These are phyloP conservation scores for Globisporangium splendens DNA, from an alignment of 352 stramenopile genomes.

Conservation along the genomic window DNA sequence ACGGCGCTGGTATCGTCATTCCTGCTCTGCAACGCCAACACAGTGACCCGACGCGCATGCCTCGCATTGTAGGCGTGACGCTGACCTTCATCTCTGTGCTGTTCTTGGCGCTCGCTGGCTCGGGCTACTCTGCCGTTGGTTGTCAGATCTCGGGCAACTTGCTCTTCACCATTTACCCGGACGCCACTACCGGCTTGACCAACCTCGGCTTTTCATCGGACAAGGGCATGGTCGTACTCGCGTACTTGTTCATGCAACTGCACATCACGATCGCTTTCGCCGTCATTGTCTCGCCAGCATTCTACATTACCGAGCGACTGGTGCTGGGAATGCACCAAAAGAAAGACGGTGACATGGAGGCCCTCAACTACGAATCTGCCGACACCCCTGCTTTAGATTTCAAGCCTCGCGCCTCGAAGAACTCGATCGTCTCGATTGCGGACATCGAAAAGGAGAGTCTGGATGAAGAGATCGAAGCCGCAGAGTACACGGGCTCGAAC, in stretches of 20 bases:
- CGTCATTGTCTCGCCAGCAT: constrained; percentile 31
- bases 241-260: constrained; percentile 1
- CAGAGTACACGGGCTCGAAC: constrained; percentile 39
- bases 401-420: constrained; percentile 20
- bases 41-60: constrained; percentile 46
- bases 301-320: constrained; percentile 58
- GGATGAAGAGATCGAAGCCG: constrained; percentile 32
- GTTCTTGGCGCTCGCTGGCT: neutral
- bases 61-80: neutral
- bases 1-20: constrained; percentile 50
- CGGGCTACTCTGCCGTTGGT: neutral
- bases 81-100: constrained; percentile 1
- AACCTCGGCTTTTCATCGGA: neutral
- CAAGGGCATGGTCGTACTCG: constrained; percentile 4
- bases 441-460: constrained; percentile 32
- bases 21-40: constrained; percentile 50
- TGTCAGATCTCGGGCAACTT: constrained; percentile 1
- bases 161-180: constrained; percentile 1
- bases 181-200: neutral
- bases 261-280: constrained; percentile 2
- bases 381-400: constrained; percentile 10
- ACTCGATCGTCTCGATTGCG: constrained; percentile 25
- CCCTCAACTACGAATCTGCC: constrained; percentile 7
- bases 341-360: constrained; percentile 16
- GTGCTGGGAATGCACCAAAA: constrained; percentile 60